Conservation (phyloP, 306 rosid genomes). For the Glycine soja region DNA sequence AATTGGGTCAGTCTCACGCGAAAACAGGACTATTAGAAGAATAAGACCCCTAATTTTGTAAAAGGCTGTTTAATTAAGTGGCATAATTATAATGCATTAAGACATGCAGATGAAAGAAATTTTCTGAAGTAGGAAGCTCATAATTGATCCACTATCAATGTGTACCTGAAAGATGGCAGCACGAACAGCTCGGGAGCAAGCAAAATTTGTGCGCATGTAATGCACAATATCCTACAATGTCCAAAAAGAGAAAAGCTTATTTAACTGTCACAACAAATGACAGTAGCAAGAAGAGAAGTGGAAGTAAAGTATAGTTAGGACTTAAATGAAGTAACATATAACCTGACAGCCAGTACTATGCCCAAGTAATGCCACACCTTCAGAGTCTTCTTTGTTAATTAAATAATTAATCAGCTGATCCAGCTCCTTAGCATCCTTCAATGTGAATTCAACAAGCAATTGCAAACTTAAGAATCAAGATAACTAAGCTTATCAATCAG, state of each 20-base stretch:
- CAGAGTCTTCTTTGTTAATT: conserved; percentile 98
- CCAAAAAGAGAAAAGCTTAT: conserved; percentile 45
- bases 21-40: conserved; percentile 22
- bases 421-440: conserved; percentile 92
- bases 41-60: conserved; percentile 4
- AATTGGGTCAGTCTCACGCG: background rate
- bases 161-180: conserved; percentile 95
- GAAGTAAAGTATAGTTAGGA: conserved; percentile 37
- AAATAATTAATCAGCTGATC: conserved; percentile 90
- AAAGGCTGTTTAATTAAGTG: background rate
- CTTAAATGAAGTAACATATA: conserved; percentile 48
- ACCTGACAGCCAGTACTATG: conserved; percentile 99
- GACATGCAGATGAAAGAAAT: conserved; percentile 20
- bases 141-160: conserved; percentile 30
- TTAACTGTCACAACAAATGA: conserved; percentile 18
- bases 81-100: conserved; percentile 5
- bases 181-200: conserved; percentile 97
- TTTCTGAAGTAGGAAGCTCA: background rate
- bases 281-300: conserved; percentile 22
- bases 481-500: conserved; percentile 36
- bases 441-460: conserved; percentile 47
- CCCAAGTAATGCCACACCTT: conserved; percentile 96
- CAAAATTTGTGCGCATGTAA: conserved; percentile 89
- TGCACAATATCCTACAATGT: conserved; percentile 85
- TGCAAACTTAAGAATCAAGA: conserved; percentile 41